phyloP scores from a whole-genome alignment of 2,329 filamentous ascomycete species.

The Dactylonectria estremocensis region DNA sequence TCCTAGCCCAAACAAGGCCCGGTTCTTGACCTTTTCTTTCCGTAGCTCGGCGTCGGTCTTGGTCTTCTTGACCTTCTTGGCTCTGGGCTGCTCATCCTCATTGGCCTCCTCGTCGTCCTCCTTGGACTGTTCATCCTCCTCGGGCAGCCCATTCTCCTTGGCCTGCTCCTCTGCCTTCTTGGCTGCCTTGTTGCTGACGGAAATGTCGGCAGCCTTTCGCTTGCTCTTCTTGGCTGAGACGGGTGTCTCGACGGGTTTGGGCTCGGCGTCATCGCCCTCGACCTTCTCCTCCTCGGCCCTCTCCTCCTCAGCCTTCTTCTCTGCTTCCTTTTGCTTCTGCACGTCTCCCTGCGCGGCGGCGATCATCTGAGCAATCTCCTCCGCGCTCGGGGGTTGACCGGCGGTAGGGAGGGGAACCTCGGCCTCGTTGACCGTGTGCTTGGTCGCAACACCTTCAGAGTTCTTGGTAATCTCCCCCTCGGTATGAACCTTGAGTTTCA shows the following conservation, averaged over 20 bases:
- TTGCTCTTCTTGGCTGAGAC: slow-evolving; percentile 70
- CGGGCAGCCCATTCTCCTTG: slow-evolving; percentile 59
- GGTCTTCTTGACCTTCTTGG: slow-evolving; percentile 82
- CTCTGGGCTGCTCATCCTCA: slow-evolving; percentile 62
- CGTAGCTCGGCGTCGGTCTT: slow-evolving; percentile 82
- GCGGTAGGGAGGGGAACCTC: slow-evolving; percentile 76
- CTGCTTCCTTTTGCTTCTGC: slow-evolving; percentile 70
- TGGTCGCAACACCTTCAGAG: slow-evolving; percentile 73
- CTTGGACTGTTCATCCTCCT: slow-evolving; percentile 48
- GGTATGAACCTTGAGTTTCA: slow-evolving; percentile 78
- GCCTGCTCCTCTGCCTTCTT: slow-evolving; percentile 21
- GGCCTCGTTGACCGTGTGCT: slow-evolving; percentile 81
- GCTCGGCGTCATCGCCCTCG: slow-evolving; percentile 59
- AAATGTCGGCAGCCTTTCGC: slow-evolving; percentile 82
- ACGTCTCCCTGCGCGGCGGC: slow-evolving; percentile 92
- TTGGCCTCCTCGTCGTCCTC: slow-evolving; percentile 60
- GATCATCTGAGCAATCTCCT: slow-evolving; percentile 87
- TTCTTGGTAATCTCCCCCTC: slow-evolving; percentile 73
- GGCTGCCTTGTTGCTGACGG: slow-evolving; percentile 72
- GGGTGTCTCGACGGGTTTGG: slow-evolving; percentile 51
- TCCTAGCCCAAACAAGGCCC: slow-evolving; percentile 87
- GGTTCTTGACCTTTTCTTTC: slow-evolving; percentile 88
- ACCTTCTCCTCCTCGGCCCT: slow-evolving; percentile 54
- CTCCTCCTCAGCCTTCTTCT: slow-evolving; percentile 53
- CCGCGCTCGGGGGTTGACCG: slow-evolving; percentile 79